These are phyloP conservation scores for Mucor circinelloides DNA, from an alignment of 371 early-diverging fungal genomes.

Conservation along the genomic window DNA sequence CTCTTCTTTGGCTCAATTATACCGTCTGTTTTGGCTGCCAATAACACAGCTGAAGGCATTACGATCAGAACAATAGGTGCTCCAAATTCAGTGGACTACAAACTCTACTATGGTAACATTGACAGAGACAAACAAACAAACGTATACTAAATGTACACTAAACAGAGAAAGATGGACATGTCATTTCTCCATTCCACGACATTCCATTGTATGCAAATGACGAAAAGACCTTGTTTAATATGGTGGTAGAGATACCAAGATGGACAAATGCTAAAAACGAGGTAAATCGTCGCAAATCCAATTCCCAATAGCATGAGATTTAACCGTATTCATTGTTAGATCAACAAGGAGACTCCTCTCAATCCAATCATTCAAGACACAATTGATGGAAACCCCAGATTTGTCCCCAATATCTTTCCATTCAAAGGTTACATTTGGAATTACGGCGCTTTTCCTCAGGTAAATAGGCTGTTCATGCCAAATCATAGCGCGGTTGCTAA, in stretches of 20 bases:
- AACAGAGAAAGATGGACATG: constrained; percentile 42
- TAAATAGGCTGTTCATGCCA: neutral
- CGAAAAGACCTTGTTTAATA: constrained; percentile 81
- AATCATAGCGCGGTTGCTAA: neutral
- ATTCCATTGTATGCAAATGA: constrained; percentile 85
- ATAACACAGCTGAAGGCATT: constrained; percentile 42
- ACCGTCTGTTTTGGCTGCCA: neutral
- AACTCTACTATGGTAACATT: constrained; percentile 81
- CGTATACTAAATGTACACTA: neutral
- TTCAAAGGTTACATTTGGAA: constrained; percentile 98
- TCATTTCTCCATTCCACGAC: constrained; percentile 95
- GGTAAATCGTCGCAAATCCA: constrained; percentile 47
- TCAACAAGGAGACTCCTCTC: constrained; percentile 77
- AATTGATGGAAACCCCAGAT: constrained; percentile 93
- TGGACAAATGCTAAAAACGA: constrained; percentile 98
- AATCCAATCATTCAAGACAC: constrained; percentile 98
- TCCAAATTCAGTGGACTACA: constrained; percentile 86
- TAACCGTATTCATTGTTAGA: constrained; percentile 38
- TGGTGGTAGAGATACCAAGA: constrained; percentile 95
- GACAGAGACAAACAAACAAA: neutral
- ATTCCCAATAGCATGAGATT: neutral
- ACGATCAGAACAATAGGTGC: constrained; percentile 79
- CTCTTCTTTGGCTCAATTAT: constrained; percentile 1
- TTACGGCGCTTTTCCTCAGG: constrained; percentile 93
- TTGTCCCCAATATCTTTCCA: constrained; percentile 94